A percentile compares a stretch with the other conserved stretches of the same genome.
Conservation (phyloP, 2,329 filamentous ascomycete species). For the Ascochyta rabiei region DNA sequence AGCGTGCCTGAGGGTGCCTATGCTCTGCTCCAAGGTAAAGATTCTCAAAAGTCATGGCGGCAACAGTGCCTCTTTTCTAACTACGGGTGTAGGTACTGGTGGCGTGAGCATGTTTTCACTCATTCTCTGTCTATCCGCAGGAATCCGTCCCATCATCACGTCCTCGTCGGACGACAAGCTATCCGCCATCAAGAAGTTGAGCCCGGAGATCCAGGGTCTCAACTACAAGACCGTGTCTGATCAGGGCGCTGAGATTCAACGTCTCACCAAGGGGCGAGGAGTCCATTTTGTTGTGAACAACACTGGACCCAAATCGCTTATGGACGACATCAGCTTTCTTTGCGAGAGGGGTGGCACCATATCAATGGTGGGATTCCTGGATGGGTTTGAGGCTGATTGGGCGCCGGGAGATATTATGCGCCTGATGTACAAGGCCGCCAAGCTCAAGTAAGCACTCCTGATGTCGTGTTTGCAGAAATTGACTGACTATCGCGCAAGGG, state of each 20-base stretch:
- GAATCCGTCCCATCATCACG: slow-evolving; percentile 60
- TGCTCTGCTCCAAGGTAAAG: slow-evolving; percentile 25
- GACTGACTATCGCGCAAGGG: background rate
- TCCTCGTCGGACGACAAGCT: slow-evolving; percentile 63
- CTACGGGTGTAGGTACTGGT: slow-evolving; percentile 40
- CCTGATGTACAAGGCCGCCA: slow-evolving; percentile 30
- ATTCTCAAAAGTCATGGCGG: background rate
- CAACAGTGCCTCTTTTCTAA: background rate
- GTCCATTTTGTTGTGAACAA: slow-evolving; percentile 57
- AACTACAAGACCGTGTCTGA: slow-evolving; percentile 64
- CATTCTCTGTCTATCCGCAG: slow-evolving; percentile 31
- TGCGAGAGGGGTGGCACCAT: slow-evolving; percentile 24
- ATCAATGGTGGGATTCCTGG: slow-evolving; percentile 35
- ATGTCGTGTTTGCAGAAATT: background rate
- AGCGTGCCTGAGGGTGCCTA: slow-evolving; percentile 14
- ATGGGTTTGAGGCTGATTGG: slow-evolving; percentile 19
- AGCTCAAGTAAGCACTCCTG: slow-evolving; percentile 21
- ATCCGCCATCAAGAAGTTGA: slow-evolving; percentile 52
- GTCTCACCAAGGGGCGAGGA: slow-evolving; percentile 49
- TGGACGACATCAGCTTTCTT: slow-evolving; percentile 21
- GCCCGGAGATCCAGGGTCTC: slow-evolving; percentile 48
- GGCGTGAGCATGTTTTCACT: slow-evolving; percentile 49
- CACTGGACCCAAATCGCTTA: slow-evolving; percentile 24
- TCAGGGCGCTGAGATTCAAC: slow-evolving; percentile 61
- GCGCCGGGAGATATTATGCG: slow-evolving; percentile 16